Conservation (phyloP, 2,329 filamentous ascomycete genomes). For the Colletotrichum tamarilloi region DNA sequence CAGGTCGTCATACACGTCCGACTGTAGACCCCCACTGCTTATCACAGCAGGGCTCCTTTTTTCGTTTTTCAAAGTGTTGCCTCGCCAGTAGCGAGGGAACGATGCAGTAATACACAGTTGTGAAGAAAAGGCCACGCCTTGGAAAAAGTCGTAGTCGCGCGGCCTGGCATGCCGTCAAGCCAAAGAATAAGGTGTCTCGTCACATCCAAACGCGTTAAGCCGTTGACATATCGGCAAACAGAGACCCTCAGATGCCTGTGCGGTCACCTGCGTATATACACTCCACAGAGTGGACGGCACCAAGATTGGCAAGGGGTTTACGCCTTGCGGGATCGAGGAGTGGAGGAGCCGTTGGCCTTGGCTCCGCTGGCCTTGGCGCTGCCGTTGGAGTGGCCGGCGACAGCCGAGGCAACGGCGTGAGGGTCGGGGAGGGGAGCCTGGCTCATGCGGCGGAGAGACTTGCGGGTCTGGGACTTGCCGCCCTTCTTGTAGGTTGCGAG, state of each 20-base stretch:
- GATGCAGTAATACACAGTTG: conserved; percentile 35
- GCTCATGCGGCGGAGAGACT: conserved; percentile 75
- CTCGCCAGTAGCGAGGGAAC: conserved; percentile 16
- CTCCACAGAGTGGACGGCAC: conserved; percentile 26
- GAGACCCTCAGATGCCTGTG: conserved; percentile 2
- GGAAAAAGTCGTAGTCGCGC: conserved; percentile 10
- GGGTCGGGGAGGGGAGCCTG: conserved; percentile 82
- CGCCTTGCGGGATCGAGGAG: conserved; percentile 78
- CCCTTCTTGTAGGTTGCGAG: conserved; percentile 94
- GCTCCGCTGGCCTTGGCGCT: conserved; percentile 63
- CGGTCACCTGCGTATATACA: conserved; percentile 32
- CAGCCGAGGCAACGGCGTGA: conserved; percentile 71
- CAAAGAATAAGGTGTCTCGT: conserved; percentile 20
- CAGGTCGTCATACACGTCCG: conserved; percentile 36
- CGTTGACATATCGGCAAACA: conserved; percentile 14
- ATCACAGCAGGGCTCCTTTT: conserved; percentile 24
- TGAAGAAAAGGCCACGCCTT: conserved; percentile 24
- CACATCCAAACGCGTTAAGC: conserved; percentile 28
- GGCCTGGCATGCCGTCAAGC: conserved; percentile 3
- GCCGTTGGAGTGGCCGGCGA: conserved; percentile 64
- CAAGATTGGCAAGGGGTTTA: conserved; percentile 48
- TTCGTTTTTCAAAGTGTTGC: conserved; percentile 26
- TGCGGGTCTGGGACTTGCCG: conserved; percentile 82
- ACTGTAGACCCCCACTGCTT: conserved; percentile 26
- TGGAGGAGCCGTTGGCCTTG: conserved; percentile 67